phyloP scores from a whole-genome alignment of 805 yeast genomes.

The Dipodascus geniculatus region DNA sequence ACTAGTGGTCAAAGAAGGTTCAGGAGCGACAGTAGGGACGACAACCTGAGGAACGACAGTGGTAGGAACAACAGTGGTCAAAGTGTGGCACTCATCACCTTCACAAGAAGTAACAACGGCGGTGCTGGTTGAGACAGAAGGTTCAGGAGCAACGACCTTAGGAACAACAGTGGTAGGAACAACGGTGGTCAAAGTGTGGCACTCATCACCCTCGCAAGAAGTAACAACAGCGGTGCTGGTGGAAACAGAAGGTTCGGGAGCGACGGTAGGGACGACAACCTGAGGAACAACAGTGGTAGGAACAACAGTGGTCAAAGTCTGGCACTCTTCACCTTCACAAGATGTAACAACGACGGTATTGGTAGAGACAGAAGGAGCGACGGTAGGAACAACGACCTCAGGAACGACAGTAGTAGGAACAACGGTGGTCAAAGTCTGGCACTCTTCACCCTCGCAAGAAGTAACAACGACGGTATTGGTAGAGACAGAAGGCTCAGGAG shows the following conservation, averaged over 20 bases:
- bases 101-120: not conserved
- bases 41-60: not conserved
- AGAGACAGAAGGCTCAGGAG: too few species aligned
- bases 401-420: not conserved
- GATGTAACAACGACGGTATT: too few species aligned
- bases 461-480: too few species aligned
- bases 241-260: not conserved
- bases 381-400: too few species aligned
- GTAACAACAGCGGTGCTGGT: too few species aligned
- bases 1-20: too few species aligned
- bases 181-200: too few species aligned
- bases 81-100: not conserved
- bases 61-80: not conserved
- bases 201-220: too few species aligned
- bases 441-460: too few species aligned
- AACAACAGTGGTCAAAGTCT: not conserved
- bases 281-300: not conserved
- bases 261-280: not conserved
- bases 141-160: not conserved
- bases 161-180: not conserved
- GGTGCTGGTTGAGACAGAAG: not conserved
- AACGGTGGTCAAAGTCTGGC: not conserved
- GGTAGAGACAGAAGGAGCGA: too few species aligned
- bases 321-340: not conserved
- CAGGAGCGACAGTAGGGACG: not conserved